Base-by-base conservation (phyloP, 2,329 filamentous ascomycete species). In the Fusarium secorum region DNA sequence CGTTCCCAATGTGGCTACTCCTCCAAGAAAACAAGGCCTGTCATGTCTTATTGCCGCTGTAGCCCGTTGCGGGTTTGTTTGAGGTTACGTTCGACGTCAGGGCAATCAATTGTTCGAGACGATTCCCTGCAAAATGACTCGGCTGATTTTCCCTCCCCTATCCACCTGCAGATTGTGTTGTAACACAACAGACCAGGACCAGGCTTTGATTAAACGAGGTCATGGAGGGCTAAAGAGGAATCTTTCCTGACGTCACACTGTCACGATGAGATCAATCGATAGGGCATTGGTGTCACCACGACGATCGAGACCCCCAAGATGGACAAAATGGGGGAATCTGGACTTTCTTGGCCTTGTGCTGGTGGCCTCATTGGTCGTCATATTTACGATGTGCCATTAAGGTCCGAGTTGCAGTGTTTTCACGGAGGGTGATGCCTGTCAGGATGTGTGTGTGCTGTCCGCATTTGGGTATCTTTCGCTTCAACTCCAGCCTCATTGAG, bases 401-500 rank as follows among this genome's bases (percentile, higher is more conserved):
- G 22, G 38, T 51, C 49, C 44, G 35, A 48, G 30, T 49, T 54
- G 41, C 22, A n/a, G 22, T 11, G 32, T 36, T 17, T 36, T 35
- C 69, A 63, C 53, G n/a, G 44, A 42, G 28, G 45, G 55, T 53
- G 46, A 52, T 70, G 45, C 44, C 52, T 49, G 41, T 55, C 48
- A 59, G 57, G 56, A 35, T 61, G 57, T 64, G 61, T 71, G 52
- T 71, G 52, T 60, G 49, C 24, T 66, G 60, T 74, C 63, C 64
- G 52, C 17, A 67, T 72, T 70, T 46, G 72, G 71, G 61, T 71
- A 72, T 74, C 58, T 69, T 61, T 57, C 18, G 41, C 57, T 66
- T 59, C 42, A 63, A 66, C 48, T 74, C 60, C 58, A 67, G 52
- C 69, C 73, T 70, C 73, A 73, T 75, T 75, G 74, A 75, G 74